Percentiles rank a stretch among this genome's conserved stretches.
Evolutionary conservation across 257 asterid species (phyloP).

Genomic region (Scutellaria galericulata): DNA sequence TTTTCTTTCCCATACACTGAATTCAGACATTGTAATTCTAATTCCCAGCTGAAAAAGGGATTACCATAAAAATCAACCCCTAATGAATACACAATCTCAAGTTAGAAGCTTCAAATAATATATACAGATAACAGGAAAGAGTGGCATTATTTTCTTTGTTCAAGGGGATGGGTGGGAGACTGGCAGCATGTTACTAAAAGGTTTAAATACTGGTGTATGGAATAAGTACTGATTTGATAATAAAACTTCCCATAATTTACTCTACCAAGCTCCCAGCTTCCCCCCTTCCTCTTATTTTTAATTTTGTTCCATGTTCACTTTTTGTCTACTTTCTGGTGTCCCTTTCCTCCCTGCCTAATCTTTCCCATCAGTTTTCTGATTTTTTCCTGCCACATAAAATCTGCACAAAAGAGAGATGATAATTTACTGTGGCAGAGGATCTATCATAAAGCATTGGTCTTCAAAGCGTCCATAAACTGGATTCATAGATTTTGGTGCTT

Average conservation of each 20-base stretch:
- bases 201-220: not conserved
- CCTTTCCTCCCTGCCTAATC: not conserved
- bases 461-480: not conserved
- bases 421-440: not conserved
- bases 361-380: not conserved
- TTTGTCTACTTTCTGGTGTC: not conserved
- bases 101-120: not conserved
- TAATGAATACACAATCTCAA: not conserved
- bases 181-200: not conserved
- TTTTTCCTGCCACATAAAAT: constrained; percentile 8
- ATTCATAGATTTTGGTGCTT: constrained; percentile 22
- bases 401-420: constrained; percentile 4
- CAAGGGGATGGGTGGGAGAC: not conserved
- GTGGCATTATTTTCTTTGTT: not conserved
- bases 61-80: not conserved
- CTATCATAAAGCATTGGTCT: not conserved
- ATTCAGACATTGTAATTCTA: not conserved
- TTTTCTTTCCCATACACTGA: not conserved
- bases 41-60: not conserved
- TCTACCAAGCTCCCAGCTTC: constrained; percentile 1
- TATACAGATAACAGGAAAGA: not conserved
- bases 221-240: not conserved
- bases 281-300: not conserved
- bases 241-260: not conserved
- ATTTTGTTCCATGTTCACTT: not conserved